Evolutionary conservation across 371 early-diverging fungal species (phyloP).

Genomic region (Rhizomucor pusillus): DNA sequence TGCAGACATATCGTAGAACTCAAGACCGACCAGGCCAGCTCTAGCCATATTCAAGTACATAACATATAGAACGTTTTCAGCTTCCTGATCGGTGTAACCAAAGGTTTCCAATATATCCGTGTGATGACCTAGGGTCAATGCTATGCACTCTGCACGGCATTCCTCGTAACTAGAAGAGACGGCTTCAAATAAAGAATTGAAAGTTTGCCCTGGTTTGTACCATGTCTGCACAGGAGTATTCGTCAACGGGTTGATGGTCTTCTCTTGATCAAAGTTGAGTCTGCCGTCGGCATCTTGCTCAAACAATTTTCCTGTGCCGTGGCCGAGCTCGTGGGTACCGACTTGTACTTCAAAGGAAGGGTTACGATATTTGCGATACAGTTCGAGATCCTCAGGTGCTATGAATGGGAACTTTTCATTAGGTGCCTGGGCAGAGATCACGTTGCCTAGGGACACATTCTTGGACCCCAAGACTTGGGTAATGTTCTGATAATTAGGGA

Average conservation of each 20-base stretch:
- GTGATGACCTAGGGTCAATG: constrained; percentile 47
- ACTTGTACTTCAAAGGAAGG: constrained; percentile 62
- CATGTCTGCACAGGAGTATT: constrained; percentile 45
- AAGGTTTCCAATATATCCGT: constrained; percentile 50
- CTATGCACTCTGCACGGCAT: constrained; percentile 67
- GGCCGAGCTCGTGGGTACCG: constrained; percentile 50
- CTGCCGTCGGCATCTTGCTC: constrained; percentile 48
- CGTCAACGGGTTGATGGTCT: constrained; percentile 46
- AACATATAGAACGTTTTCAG: constrained; percentile 51
- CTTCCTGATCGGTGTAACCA: constrained; percentile 43
- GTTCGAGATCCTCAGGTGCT: constrained; percentile 34
- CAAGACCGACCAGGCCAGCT: constrained; percentile 53
- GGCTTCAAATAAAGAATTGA: constrained; percentile 52
- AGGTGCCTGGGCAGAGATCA: constrained; percentile 52
- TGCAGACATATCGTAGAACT: constrained; percentile 49
- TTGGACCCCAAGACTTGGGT: constrained; percentile 58
- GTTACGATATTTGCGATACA: constrained; percentile 44
- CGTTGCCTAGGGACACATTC: constrained; percentile 65
- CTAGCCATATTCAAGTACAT: constrained; percentile 62
- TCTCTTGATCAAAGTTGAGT: constrained; percentile 50
- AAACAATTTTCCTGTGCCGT: constrained; percentile 62
- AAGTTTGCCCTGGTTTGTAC: constrained; percentile 65
- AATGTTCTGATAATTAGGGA: constrained; percentile 61
- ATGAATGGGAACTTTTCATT: constrained; percentile 54
- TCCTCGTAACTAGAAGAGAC: constrained; percentile 53